A percentile compares a stretch with the other conserved stretches of the same genome.
Evolutionary conservation across 495 filamentous ascomycete species (phyloP).

Genomic region (Alectoria sarmentosa): DNA sequence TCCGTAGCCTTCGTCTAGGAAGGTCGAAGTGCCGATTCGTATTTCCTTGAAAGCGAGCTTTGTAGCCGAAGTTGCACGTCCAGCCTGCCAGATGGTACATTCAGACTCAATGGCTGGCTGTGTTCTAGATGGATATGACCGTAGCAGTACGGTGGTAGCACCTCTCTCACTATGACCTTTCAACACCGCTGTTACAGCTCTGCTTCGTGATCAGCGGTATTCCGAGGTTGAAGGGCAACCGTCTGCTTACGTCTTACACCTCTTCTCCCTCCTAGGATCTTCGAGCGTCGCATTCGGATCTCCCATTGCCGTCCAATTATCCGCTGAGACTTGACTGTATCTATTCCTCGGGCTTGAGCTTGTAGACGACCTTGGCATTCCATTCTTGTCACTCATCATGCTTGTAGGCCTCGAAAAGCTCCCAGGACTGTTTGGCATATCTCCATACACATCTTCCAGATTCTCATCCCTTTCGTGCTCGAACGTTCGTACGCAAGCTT

Average conservation of each 20-base stretch:
- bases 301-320: conserved; percentile 41
- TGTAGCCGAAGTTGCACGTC: conserved; percentile 87
- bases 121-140: conserved; percentile 90
- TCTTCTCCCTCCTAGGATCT: conserved; percentile 43
- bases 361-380: conserved; percentile 20
- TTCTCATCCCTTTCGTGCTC: conserved; percentile 75
- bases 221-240: neutral
- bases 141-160: conserved; percentile 61
- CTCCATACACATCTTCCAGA: conserved; percentile 28
- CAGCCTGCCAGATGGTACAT: conserved; percentile 93
- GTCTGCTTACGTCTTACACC: conserved; percentile 79
- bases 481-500: conserved; percentile 75
- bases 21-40: conserved; percentile 84
- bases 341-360: conserved; percentile 31
- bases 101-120: conserved; percentile 84
- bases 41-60: conserved; percentile 94
- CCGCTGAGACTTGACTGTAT: conserved; percentile 33
- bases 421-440: conserved; percentile 30
- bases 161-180: conserved; percentile 61
- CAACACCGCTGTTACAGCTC: conserved; percentile 86
- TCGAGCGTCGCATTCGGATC: conserved; percentile 49
- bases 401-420: conserved; percentile 21
- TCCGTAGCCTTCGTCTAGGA: conserved; percentile 87
- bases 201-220: conserved; percentile 35
- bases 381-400: conserved; percentile 27